Conservation (phyloP, 1,284 basidiomycete species). For the Fomes fomentarius region DNA sequence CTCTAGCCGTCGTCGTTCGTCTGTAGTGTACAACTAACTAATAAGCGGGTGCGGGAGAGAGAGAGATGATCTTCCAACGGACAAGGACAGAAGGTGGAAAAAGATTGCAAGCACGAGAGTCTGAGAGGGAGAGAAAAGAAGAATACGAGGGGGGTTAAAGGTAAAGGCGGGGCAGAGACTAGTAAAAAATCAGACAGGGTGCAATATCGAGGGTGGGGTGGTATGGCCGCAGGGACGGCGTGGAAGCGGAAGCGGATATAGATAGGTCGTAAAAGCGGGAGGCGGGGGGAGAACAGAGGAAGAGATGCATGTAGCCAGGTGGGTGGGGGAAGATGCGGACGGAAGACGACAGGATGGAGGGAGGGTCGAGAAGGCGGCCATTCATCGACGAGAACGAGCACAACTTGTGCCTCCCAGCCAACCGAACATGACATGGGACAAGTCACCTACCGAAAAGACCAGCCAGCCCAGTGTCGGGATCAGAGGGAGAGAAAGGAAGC, state of each 20-base stretch:
- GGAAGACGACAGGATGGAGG: slow-evolving; percentile 1
- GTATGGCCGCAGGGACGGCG: neutral
- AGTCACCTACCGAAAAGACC: slow-evolving; percentile 11
- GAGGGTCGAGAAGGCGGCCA: too few relatives aligned
- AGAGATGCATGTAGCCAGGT: neutral
- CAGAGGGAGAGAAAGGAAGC: neutral
- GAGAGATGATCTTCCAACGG: slow-evolving; percentile 14
- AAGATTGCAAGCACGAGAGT: slow-evolving; percentile 20
- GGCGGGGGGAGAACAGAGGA: neutral
- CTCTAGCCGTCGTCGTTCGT: slow-evolving; percentile 29
- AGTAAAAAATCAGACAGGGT: neutral
- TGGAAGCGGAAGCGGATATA: slow-evolving; percentile 7
- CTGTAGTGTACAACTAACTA: slow-evolving; percentile 14
- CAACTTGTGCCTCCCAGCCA: slow-evolving; percentile 11
- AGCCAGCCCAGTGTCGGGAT: too few relatives aligned
- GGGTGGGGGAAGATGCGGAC: slow-evolving; percentile 4
- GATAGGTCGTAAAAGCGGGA: slow-evolving; percentile 5
- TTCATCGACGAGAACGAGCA: slow-evolving; percentile 10
- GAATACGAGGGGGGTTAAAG: neutral
- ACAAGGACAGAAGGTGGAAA: slow-evolving; percentile 14
- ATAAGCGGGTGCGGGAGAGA: slow-evolving; percentile 13
- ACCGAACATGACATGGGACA: slow-evolving; percentile 11
- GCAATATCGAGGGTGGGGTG: slow-evolving; percentile 4
- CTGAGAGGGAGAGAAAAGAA: neutral
- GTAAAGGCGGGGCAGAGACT: neutral